Percentiles rank a stretch among this genome's conserved stretches.
Evolutionary conservation across 2,329 filamentous ascomycete genomes (phyloP).

Genomic region (Phialophora chinensis): DNA sequence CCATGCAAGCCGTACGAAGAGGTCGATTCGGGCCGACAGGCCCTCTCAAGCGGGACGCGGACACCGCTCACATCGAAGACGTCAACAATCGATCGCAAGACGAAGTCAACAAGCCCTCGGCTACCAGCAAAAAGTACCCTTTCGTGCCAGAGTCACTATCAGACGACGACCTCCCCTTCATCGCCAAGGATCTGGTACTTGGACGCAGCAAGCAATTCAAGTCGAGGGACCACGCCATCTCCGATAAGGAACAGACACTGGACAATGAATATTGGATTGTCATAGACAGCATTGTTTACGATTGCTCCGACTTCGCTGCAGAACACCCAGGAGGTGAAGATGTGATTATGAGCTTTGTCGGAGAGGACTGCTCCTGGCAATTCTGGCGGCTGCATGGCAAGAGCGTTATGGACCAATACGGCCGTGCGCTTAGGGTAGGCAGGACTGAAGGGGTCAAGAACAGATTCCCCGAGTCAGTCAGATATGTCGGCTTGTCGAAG

Average conservation of each 20-base stretch:
- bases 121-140: conserved; percentile 12
- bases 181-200: conserved; percentile 26
- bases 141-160: conserved; percentile 16
- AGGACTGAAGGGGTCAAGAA: conserved; percentile 38
- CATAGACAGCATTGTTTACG: conserved; percentile 43
- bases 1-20: conserved; percentile 15
- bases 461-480: conserved; percentile 34
- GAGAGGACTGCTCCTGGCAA: conserved; percentile 45
- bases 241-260: conserved; percentile 5
- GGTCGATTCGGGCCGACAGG: conserved; percentile 18
- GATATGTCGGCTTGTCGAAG: conserved; percentile 30
- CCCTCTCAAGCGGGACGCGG: conserved; percentile 7
- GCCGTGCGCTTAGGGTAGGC: conserved; percentile 37
- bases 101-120: neutral
- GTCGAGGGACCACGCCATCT: neutral
- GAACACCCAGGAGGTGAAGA: conserved; percentile 43
- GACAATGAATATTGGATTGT: conserved; percentile 40
- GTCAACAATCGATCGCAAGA: neutral
- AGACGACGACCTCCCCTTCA: conserved; percentile 35
- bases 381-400: conserved; percentile 43
- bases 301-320: conserved; percentile 41
- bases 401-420: conserved; percentile 32
- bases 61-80: conserved; percentile 6
- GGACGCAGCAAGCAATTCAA: conserved; percentile 15
- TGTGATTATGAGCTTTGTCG: conserved; percentile 43